Evolutionary conservation across 352 stramenopile genomes (phyloP), one percentile per base, ranked within the genome.

Genomic region (Phytophthora pini): DNA sequence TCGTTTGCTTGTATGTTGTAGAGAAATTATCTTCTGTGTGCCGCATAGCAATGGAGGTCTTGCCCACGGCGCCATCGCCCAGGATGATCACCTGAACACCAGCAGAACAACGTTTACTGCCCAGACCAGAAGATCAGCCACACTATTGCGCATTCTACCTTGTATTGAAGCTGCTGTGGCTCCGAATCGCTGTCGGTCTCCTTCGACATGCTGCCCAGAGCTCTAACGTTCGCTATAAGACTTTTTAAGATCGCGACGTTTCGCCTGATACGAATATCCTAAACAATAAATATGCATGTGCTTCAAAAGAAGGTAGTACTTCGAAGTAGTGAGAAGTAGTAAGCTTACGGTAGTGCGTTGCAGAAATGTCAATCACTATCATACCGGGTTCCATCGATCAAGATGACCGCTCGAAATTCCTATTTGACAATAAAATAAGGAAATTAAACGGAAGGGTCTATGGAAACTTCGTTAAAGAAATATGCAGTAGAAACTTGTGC

Each of bases 1-100:
- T 97, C 5, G 94, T 98, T 75, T 98, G 94, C 70, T 98, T 98
- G 78, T 98, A 98, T 36, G 84, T 80, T 58, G 97, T 89, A 39
- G 87, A 95, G 68, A 98, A 98, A 56, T 85, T 91, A 65, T 97
- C 87, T 49, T 98, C 77, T 10, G 91, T 92, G 71, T 98, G 95
- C 43, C 94, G 82, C 74, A 92, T 96, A 7, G 90, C 92, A 50
- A 98, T 97, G 26, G 89, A 98, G n/a, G 94, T 98, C 75, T 98
- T 98, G 38, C 94, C 94, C 22, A 98, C 95, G 12, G 94, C 93
- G 27, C 94, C 95, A 73, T 98, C 92, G 5, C 94, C 94, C 27
- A 98, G 62, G 49, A 98, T 88, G 61, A 98, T 98, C 40, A 98
- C 87, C 89, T 98, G 51, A 10, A 15, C n/a, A 47, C 12, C 49